These are phyloP conservation scores for Zizania palustris DNA, from an alignment of 202 grass and related monocot species.

Conservation along the genomic window DNA sequence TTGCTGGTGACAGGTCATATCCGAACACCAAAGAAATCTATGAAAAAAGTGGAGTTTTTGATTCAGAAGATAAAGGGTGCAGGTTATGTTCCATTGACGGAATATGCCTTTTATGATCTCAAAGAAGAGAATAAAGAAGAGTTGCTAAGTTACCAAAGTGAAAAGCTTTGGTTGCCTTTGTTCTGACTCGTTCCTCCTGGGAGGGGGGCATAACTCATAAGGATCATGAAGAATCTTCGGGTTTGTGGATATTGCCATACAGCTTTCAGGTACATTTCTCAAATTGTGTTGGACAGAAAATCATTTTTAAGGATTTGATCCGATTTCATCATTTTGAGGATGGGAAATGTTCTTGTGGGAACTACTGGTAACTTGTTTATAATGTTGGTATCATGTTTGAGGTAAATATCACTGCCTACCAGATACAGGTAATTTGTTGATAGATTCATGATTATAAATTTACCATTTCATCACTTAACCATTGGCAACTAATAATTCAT, in stretches of 20 bases:
- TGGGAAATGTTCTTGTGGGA: conserved; percentile 93
- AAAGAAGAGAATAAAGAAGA: conserved; percentile 91
- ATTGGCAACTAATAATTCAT: background rate
- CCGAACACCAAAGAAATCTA: conserved; percentile 74
- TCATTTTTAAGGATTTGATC: conserved; percentile 92
- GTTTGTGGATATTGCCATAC: conserved; percentile 94
- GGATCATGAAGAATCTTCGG: conserved; percentile 96
- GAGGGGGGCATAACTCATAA: no score
- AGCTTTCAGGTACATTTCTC: conserved; percentile 92
- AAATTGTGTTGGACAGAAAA: conserved; percentile 67
- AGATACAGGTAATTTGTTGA: background rate
- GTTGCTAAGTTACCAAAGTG: conserved; percentile 80
- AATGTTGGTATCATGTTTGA: conserved; percentile 31
- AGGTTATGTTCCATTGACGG: conserved; percentile 79
- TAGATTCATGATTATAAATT: conserved; percentile 15
- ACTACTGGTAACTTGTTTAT: conserved; percentile 80
- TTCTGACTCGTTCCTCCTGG: conserved; percentile 82
- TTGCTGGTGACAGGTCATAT: conserved; percentile 78
- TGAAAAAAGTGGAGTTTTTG: conserved; percentile 63
- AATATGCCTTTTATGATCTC: conserved; percentile 80
- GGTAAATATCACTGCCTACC: conserved; percentile 16
- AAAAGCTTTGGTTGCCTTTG: conserved; percentile 90
- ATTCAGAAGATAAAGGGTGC: conserved; percentile 64
- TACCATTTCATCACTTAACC: background rate
- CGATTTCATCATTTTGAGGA: conserved; percentile 93